Evolutionary conservation across 2,329 filamentous ascomycete genomes (phyloP).

Genomic region (Sclerotinia subarctica): DNA sequence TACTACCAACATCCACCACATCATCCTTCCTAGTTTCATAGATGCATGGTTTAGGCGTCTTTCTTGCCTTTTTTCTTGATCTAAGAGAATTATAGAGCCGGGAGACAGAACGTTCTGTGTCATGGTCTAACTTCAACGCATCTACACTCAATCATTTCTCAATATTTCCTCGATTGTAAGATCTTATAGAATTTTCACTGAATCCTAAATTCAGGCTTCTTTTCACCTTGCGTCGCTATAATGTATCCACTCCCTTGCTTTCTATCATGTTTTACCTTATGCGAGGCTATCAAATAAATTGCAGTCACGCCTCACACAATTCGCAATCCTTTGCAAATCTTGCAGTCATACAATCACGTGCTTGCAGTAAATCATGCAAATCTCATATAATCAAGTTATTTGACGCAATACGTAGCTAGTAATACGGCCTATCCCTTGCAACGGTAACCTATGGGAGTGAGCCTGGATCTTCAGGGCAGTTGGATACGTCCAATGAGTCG

Average conservation of each 20-base stretch:
- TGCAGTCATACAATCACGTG: neutral
- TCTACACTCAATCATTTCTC: neutral
- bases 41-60: neutral
- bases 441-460: neutral
- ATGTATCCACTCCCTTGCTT: neutral
- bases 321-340: neutral
- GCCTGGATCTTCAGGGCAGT: neutral
- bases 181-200: neutral
- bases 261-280: neutral
- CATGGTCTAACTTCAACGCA: neutral
- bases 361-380: neutral
- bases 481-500: too few relatives aligned
- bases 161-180: too few relatives aligned
- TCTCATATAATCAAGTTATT: neutral
- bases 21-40: neutral
- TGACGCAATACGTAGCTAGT: too few relatives aligned
- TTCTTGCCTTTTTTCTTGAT: neutral
- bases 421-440: accelerated
- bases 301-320: neutral
- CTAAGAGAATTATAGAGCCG: neutral
- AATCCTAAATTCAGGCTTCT: neutral
- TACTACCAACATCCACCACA: neutral
- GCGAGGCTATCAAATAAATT: too few relatives aligned
- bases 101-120: neutral
- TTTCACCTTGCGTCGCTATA: neutral